Evolutionary conservation across 257 asterid genomes (phyloP).

Genomic region (Leptodermis oblonga): DNA sequence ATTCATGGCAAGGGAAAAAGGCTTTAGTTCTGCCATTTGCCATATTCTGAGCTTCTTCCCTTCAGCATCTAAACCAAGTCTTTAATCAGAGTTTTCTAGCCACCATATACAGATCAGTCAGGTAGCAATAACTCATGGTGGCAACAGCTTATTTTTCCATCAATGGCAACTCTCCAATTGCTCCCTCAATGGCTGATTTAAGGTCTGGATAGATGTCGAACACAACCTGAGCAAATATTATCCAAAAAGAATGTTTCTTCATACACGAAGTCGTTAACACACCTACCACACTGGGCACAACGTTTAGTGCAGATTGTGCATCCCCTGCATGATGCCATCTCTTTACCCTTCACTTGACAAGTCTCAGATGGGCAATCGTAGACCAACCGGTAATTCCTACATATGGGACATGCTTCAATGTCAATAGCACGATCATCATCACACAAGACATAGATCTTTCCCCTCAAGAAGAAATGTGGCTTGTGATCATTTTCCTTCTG

Average conservation of each 20-base stretch:
- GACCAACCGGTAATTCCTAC: constrained; percentile 61
- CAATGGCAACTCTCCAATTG: not conserved
- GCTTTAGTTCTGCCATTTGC: not conserved
- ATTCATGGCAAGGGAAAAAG: not conserved
- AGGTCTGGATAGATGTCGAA: constrained; percentile 23
- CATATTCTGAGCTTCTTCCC: not conserved
- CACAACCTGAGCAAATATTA: constrained; percentile 57
- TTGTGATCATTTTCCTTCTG: constrained; percentile 26
- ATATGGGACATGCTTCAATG: constrained; percentile 71
- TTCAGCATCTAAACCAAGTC: not conserved
- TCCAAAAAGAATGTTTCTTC: constrained; percentile 78
- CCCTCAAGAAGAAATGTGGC: constrained; percentile 55
- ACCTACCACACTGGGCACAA: constrained; percentile 77
- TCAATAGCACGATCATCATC: constrained; percentile 77
- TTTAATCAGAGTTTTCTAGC: not conserved
- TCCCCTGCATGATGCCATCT: constrained; percentile 53
- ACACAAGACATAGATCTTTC: constrained; percentile 45
- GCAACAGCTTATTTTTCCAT: not conserved
- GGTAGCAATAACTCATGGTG: constrained; percentile 6
- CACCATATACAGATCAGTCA: not conserved
- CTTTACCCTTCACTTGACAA: constrained; percentile 48
- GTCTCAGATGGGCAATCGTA: constrained; percentile 82
- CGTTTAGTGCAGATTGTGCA: constrained; percentile 66
- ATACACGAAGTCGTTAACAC: constrained; percentile 51
- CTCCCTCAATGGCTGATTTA: constrained; percentile 17